A percentile compares a stretch with the other conserved stretches of the same genome.
Evolutionary conservation across 2,329 filamentous ascomycete genomes (phyloP).

Genomic region (Penicillium sp.): DNA sequence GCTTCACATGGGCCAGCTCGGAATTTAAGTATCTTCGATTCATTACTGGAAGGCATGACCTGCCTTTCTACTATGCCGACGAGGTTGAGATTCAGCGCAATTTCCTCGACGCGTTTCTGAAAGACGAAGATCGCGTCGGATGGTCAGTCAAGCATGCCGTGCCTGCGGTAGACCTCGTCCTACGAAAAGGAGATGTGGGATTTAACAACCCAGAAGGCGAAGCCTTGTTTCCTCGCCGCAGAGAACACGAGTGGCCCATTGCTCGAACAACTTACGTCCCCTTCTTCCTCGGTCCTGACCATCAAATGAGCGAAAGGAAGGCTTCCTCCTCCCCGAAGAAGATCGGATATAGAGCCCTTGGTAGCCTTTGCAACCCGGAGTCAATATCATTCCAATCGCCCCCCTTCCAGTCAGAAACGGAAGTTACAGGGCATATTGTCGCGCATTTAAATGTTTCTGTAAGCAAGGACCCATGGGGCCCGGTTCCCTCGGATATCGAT

Average conservation of each 20-base stretch:
- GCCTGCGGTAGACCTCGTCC: constrained; percentile 59
- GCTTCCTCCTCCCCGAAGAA: no score
- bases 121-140: constrained; percentile 58
- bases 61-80: constrained; percentile 70
- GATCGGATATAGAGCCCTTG: constrained; percentile 62
- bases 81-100: constrained; percentile 66
- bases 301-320: no score
- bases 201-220: constrained; percentile 65
- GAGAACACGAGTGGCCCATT: constrained; percentile 66
- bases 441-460: constrained; percentile 64
- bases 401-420: constrained; percentile 62
- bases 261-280: no score
- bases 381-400: constrained; percentile 59
- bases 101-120: constrained; percentile 71
- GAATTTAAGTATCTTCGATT: constrained; percentile 68
- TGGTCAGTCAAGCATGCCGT: constrained; percentile 56
- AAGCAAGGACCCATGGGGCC: constrained; percentile 38
- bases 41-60: constrained; percentile 68
- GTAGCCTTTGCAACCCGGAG: constrained; percentile 56
- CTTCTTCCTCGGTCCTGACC: no score
- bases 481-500: constrained; percentile 52
- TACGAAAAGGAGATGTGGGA: constrained; percentile 66
- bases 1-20: constrained; percentile 63
- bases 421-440: constrained; percentile 67
- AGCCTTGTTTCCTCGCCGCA: constrained; percentile 53